Evolutionary conservation across 2,329 filamentous ascomycete species (phyloP).

Genomic region (Ophiocordyceps robertsii): DNA sequence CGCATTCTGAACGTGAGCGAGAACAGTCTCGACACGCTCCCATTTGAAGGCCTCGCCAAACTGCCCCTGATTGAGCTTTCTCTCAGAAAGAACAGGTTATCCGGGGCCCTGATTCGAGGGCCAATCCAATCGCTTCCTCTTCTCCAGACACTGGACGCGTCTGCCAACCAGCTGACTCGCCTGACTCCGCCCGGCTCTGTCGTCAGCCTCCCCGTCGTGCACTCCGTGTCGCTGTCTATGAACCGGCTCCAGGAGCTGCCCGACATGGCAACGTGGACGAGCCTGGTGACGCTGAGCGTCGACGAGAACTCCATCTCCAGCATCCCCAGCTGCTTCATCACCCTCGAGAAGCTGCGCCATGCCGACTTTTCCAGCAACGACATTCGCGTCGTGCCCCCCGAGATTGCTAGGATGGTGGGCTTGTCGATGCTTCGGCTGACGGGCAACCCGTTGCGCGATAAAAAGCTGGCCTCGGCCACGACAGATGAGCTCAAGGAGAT

Average conservation of each 20-base stretch:
- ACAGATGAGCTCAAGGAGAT: constrained; percentile 72
- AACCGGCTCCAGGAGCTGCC: constrained; percentile 68
- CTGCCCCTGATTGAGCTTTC: constrained; percentile 62
- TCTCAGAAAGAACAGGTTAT: constrained; percentile 65
- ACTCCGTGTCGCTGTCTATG: constrained; percentile 62
- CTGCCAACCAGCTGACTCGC: constrained; percentile 57
- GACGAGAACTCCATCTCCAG: constrained; percentile 69
- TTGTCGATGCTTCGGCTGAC: constrained; percentile 63
- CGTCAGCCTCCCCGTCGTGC: constrained; percentile 57
- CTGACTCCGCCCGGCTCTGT: constrained; percentile 27
- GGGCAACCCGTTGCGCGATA: constrained; percentile 84
- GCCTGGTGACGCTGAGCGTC: constrained; percentile 57
- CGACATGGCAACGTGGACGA: constrained; percentile 59
- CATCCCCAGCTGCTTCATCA: constrained; percentile 64
- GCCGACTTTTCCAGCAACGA: constrained; percentile 81
- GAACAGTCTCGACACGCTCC: constrained; percentile 61
- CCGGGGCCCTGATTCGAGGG: constrained; percentile 55
- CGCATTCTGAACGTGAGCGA: constrained; percentile 67
- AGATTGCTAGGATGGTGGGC: constrained; percentile 66
- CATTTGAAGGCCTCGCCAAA: constrained; percentile 53
- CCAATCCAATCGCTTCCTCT: constrained; percentile 43
- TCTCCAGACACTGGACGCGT: constrained; percentile 66
- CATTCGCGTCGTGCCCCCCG: constrained; percentile 60
- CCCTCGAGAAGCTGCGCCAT: constrained; percentile 54
- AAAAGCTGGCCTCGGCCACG: constrained; percentile 68